Evolutionary conservation across 352 stramenopile species (phyloP), one percentile per base, ranked within the genome.

Genomic region (Globisporangium echinulatum): DNA sequence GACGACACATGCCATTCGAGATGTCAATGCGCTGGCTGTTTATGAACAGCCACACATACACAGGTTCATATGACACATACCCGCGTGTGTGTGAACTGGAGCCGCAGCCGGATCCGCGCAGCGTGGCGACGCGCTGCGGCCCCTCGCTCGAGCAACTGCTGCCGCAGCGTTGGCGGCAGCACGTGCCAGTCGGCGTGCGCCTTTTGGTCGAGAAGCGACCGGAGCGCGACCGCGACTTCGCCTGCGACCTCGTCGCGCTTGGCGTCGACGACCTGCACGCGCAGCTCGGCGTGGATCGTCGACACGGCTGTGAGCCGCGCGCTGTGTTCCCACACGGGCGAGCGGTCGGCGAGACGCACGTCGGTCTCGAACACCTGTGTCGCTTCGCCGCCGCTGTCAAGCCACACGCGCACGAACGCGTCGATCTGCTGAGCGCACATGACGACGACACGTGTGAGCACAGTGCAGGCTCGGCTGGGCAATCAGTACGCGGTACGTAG

Each of bases 181-280:
- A 76, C 49, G 46, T 80, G 58, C 79, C 82, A 88, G n/a, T 77
- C 62, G 10, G 74, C 66, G 61, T 87, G 74, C 5, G 82, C 60
- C 48, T 81, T 82, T 56, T 91, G 82, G 49, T 88, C 74, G 53
- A 89, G 52, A 0, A 88, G 69, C 17, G 65, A 64, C 3, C 77
- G 77, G 14, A 91, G 70, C 13, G 68, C 42, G 6, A 88, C 67
- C 5, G 51, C 57, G 10, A 73, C 49, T 65, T 88, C 79, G 10
- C 82, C 79, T 15, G 71, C 75, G 17, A 85, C 17, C 46, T 89
- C 77, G 17, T 65, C 44, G 25, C 70, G 64, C 52, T 76, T 78
- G 8, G 64, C 42, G 25, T 91, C 79, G 9, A 91, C 47, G 13
- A 87, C 60, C 58, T 91, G 77, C 37, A 91, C 49, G 42, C 62